Evolutionary conservation across 2,329 filamentous ascomycete genomes (phyloP).

Genomic region (Cladophialophora exuberans): DNA sequence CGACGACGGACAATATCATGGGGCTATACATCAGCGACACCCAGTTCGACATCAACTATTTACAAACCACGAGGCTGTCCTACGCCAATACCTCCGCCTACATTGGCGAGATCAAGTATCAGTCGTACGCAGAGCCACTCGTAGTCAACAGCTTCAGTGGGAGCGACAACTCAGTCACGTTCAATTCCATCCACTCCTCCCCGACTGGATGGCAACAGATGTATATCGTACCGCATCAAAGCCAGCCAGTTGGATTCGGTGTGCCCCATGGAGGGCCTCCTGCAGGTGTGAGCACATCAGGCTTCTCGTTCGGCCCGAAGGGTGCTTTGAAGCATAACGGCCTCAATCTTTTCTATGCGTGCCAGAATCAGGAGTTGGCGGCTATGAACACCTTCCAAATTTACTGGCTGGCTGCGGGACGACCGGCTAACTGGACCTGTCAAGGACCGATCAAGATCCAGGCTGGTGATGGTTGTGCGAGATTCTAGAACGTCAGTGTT

Average conservation of each 20-base stretch:
- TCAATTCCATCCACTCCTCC: constrained; percentile 19
- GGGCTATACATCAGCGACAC: constrained; percentile 1
- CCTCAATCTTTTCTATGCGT: constrained; percentile 17
- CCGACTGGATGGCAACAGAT: constrained; percentile 19
- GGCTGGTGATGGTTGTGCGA: neutral
- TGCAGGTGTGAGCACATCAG: constrained; percentile 7
- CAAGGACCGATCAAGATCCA: constrained; percentile 13
- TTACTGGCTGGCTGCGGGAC: constrained; percentile 11
- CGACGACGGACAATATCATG: neutral
- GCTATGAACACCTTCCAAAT: constrained; percentile 17
- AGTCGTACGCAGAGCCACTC: constrained; percentile 20
- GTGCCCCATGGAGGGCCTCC: constrained; percentile 16
- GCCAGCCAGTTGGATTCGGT: constrained; percentile 18
- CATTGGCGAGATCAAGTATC: constrained; percentile 22
- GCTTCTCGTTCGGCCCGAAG: constrained; percentile 8
- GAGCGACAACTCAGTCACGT: constrained; percentile 8
- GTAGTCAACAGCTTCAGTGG: neutral
- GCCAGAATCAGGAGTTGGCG: constrained; percentile 11
- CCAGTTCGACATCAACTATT: constrained; percentile 18
- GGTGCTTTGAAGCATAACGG: constrained; percentile 13
- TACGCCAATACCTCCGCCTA: constrained; percentile 26
- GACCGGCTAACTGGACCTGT: constrained; percentile 2
- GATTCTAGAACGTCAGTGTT: neutral
- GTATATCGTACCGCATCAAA: constrained; percentile 13
- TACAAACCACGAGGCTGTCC: constrained; percentile 17